Evolutionary conservation across 2,329 filamentous ascomycete genomes (phyloP), one percentile per base, ranked within the genome.

Genomic region (Onygenales sp.): DNA sequence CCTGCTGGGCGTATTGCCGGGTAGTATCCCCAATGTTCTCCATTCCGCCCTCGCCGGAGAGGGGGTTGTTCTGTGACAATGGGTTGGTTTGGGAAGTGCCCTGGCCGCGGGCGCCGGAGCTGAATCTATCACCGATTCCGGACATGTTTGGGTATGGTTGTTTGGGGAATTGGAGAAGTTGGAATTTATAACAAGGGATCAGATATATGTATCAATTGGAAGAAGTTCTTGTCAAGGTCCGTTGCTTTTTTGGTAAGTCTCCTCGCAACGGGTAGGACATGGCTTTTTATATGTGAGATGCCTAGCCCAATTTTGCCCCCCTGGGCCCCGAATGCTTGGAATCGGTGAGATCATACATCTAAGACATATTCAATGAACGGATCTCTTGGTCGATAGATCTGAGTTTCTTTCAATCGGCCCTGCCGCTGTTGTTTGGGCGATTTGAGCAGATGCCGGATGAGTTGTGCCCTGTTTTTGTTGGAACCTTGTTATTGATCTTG

Each of bases 81-180:
- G 21, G 21, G 21, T 27, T 27, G 21, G 21, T 27, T 27, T 27
- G 21, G 21, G 21, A 27, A 27, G 21, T 27, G 21, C 3, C 36
- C 11, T 40, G 17, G 27, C 34, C 13, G 27, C 57, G 54, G 17
- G 45, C 42, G 46, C 43, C 27, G 8, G 52, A 17, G 31, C 37
- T 46, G 54, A 52, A 56, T 37, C 42, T 51, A 45, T 56, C 48
- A 33, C 48, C 44, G 36, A 46, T 49, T 40, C 56, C 54, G 27
- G 56, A 52, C 56, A 58, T 58, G 36, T n/a, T 52, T 42, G 32
- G 21, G 33, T 11, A n/a, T n/a, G 6, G 46, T 14, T 11, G 31
- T 40, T 11, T 27, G 21, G 3, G 7, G n/a, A 14, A 3, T 53
- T 50, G 14, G 13, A 36, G 37, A 14, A 21, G n/a, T 52, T 43